Conservation (phyloP, 2,329 filamentous ascomycete genomes). For the Cylindrodendrum hubeiense region DNA sequence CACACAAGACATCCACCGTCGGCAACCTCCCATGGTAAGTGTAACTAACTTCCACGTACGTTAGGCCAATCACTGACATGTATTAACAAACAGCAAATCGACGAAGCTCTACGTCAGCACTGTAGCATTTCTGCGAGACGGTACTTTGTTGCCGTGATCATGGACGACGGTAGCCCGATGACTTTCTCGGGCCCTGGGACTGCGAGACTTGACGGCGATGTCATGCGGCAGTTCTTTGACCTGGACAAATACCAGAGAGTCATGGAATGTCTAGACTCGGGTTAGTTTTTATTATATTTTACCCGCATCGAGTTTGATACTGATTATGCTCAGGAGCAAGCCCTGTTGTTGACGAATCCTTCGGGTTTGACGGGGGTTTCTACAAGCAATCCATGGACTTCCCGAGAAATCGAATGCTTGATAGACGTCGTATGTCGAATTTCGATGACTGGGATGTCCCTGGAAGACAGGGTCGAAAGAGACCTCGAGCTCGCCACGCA, state of each 20-base stretch:
- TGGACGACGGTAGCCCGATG: constrained; percentile 60
- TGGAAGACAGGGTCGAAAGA: constrained; percentile 46
- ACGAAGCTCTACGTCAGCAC: constrained; percentile 63
- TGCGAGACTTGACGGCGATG: constrained; percentile 51
- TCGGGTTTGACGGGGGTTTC: constrained; percentile 41
- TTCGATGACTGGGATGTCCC: constrained; percentile 50
- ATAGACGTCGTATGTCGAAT: constrained; percentile 48
- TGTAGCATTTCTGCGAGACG: constrained; percentile 64
- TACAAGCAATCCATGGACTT: constrained; percentile 43
- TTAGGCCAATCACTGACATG: constrained; percentile 26
- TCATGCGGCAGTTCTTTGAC: constrained; percentile 61
- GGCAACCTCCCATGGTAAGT: constrained; percentile 56
- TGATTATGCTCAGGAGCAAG: constrained; percentile 46
- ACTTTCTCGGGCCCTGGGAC: constrained; percentile 60
- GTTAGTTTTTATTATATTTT: constrained; percentile 46
- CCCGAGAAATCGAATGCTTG: constrained; percentile 42
- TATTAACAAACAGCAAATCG: constrained; percentile 58
- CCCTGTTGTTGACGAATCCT: constrained; percentile 50
- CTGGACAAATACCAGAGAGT: constrained; percentile 56
- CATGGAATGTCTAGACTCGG: constrained; percentile 52
- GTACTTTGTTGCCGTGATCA: constrained; percentile 66
- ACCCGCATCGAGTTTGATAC: neutral
- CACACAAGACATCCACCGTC: constrained; percentile 49
- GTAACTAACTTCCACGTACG: neutral
- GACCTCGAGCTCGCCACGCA: constrained; percentile 51